Base-by-base conservation (phyloP, 139 green algal genomes). In the Closterium sp. region DNA sequence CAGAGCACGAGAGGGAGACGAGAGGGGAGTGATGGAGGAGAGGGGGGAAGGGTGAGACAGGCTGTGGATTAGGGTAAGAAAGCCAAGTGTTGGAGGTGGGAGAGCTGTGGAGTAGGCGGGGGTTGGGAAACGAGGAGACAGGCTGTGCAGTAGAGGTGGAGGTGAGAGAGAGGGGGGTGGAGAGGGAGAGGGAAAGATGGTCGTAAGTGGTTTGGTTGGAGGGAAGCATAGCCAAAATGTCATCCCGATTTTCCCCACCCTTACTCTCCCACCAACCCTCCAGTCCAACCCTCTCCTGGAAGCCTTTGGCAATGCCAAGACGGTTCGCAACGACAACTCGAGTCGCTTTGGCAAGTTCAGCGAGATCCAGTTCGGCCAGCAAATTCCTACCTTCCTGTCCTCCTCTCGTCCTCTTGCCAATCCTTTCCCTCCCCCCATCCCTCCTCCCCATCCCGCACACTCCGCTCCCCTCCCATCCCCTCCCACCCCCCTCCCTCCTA, bases 341-440 rank as follows among this genome's bases (percentile, higher is more conserved):
- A 91, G 31, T 6, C 97, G 98, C 31, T 99, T 99, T 94, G 98
- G 98, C 24, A 99, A 99, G 96, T 99, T 99, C 93, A 97, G 98
- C 28, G 98, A 99, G 95, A 98, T 99, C 92, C 98, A 99, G 93
- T 99, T 99, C 96, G 93, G 96, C 86, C 50, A 86, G n/a, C 86
- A 85, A 2, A 87, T 13, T 5, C 5, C 42, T 62, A 62, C 42
- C 5, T 62, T 7, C 42, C 42, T 7, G 5, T 6, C 38, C 38
- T 73, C 5, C 45, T 4, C 10, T 4, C 32, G 2, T 38, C 32
- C 32, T 3, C 32, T 3, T 38, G 2, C 32, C 32, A n/a, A n/a
- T 3, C 32, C 32, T 38, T 45, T 6, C 38, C 38, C 38, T 50
- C 0, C 38, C 27, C 32, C n/a, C 32, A n/a, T 38, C 3, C 32